Base-by-base conservation (phyloP, 2,329 filamentous ascomycete genomes). In the Saccharata proteae region DNA sequence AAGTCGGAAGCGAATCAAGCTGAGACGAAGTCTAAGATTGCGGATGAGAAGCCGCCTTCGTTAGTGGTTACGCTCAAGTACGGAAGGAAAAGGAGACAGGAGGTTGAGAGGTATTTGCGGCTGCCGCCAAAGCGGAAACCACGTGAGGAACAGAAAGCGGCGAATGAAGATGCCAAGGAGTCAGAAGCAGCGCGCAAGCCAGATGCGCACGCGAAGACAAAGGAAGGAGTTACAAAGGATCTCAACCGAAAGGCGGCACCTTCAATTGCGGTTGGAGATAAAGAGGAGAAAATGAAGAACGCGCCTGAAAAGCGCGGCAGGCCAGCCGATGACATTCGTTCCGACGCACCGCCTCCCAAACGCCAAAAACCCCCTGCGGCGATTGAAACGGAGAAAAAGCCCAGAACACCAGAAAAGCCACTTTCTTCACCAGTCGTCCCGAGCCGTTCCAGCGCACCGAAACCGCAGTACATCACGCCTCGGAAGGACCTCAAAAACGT, bases 41-140 rank as follows among this genome's bases (percentile, higher is more conserved):
- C 23, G 4, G 16, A 30, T 9, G 33, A 35, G 3, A 53, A 45
- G 38, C 33, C 37, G 21, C 29, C 27, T n/a, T 52, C 45, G 33
- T 51, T 65, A 20, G 49, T 69, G 26, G 59, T 69, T 16, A 66
- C 56, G 38, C 45, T 71, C 23, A 67, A 59, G 37, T 71, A 69
- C 42, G 62, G 64, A 11, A 67, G 62, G 42, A 47, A 57, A 23
- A 63, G 65, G 42, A 51, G 53, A 24, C 59, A 59, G 32, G 58
- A 59, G n/a, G 57, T 71, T 18, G 58, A 63, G 17, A 40, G 47
- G 16, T 35, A 52, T 9, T 43, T 59, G 26, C 44, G 43, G 8
- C 39, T 57, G 6, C 51, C 52, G 5, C 43, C 52, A 1, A 30
- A 16, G 9, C 34, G 37, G 10, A 54, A 47, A 30, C 46, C 52